Evolutionary conservation across 108 stramenopile species (phyloP), one percentile per base, ranked within the genome.

Genomic region (Halocafeteria seosinensis): DNA sequence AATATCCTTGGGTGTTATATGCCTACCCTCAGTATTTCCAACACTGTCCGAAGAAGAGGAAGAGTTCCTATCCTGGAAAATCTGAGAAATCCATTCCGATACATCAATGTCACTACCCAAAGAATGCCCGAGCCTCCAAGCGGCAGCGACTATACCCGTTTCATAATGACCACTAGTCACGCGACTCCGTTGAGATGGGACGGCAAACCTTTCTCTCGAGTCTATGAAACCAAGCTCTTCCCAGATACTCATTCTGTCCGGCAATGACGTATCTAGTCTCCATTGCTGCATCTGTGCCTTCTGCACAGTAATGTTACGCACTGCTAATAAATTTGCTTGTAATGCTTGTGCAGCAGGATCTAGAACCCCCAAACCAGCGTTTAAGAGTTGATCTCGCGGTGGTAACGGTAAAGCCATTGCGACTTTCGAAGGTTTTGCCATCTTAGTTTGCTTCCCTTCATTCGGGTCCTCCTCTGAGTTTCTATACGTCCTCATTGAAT

Each of bases 261-360:
- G 42, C 42, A 17, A 17, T 21, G 42, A 21, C 17, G 42, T n/a
- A 47, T 47, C 42, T n/a, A 21, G 42, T 2, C 57, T 11, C 57
- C 57, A 59, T 35, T 59, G 12, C 21, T 25, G 2, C 17, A 2
- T 3, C 11, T 24, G 17, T 5, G 2, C 1, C 57, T 21, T 21
- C 2, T n/a, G 57, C 17, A 28, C n/a, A 12, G 21, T 21, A 21
- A 13, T n/a, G 57, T 59, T 59, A 21, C 25, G 12, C 2, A 59
- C 27, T 17, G 57, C 57, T 12, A 59, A 35, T 17, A 59, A 35
- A n/a, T 59, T 59, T 33, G 57, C 57, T 28, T 59, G 57, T 35
- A 59, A 35, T 59, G 57, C 57, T 35, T 59, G 57, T 2, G 57
- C 57, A 3, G 57, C 57, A 12, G 57, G 12, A n/a, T 59, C 57